Percentiles rank a stretch among this genome's conserved stretches.
These are phyloP conservation scores for Eragrostis tef DNA, from an alignment of 202 grass and related monocot genomes.

Conservation along the genomic window DNA sequence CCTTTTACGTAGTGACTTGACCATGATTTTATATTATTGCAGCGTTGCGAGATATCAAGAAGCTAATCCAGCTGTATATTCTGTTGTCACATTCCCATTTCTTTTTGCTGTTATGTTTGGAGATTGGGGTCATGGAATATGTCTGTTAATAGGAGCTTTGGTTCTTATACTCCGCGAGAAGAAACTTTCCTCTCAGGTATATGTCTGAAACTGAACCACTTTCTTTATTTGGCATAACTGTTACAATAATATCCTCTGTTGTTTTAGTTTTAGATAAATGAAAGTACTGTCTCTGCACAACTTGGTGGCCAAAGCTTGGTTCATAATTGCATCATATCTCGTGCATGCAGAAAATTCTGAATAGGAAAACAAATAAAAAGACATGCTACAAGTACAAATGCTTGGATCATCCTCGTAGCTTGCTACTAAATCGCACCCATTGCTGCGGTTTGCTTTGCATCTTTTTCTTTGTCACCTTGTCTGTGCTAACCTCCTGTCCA, in stretches of 20 bases:
- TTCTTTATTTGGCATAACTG: conserved; percentile 23
- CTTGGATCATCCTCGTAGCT: not conserved
- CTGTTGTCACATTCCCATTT: conserved; percentile 97
- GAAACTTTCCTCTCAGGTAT: conserved; percentile 92
- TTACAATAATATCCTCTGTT: conserved; percentile 34
- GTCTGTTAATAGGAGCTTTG: conserved; percentile 86
- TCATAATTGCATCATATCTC: not conserved
- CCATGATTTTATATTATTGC: conserved; percentile 46
- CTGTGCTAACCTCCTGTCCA: not conserved
- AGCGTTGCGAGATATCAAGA: conserved; percentile 97
- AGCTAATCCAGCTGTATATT: conserved; percentile 97
- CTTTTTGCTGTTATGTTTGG: conserved; percentile 99
- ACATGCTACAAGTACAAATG: not conserved
- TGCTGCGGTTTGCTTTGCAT: conserved; percentile 14
- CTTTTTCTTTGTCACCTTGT: conserved; percentile 14
- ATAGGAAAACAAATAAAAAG: not conserved
- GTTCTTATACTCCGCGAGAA: conserved; percentile 93
- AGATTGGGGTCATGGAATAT: conserved; percentile 99
- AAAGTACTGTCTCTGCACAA: not conserved
- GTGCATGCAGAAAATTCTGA: not conserved
- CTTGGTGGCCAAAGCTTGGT: not conserved
- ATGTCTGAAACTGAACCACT: conserved; percentile 23
- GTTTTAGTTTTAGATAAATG: not conserved
- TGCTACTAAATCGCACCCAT: not conserved
- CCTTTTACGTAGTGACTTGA: conserved; percentile 27